Percentiles rank a stretch among this genome's conserved stretches.
These are phyloP conservation scores for Brettanomyces anomalus DNA, from an alignment of 805 yeast species.

Conservation along the genomic window DNA sequence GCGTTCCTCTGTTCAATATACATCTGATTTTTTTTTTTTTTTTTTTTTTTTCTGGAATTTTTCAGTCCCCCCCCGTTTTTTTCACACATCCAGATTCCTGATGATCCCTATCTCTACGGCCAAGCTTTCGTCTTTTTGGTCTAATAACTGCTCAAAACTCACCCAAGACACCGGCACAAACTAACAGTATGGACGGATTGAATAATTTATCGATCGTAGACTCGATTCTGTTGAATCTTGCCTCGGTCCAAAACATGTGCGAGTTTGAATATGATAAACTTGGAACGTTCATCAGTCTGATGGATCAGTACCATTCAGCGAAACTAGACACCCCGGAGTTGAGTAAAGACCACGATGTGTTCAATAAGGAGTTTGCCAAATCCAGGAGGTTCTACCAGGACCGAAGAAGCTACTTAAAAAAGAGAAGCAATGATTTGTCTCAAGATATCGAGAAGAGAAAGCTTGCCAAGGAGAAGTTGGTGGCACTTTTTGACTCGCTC, in stretches of 20 bases:
- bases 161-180: too few species aligned
- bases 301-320: conserved; percentile 10
- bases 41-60: too few species aligned
- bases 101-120: too few species aligned
- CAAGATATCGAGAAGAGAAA: conserved; percentile 31
- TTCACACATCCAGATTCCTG: too few species aligned
- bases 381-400: conserved; percentile 12
- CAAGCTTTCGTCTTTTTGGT: too few species aligned
- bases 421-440: conserved; percentile 11
- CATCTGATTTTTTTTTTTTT: too few species aligned
- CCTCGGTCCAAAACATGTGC: conserved; percentile 17
- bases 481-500: conserved; percentile 18
- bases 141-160: too few species aligned
- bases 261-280: conserved; percentile 19
- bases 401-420: conserved; percentile 7
- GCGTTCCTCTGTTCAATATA: too few species aligned
- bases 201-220: conserved; percentile 19
- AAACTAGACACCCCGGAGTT: conserved; percentile 11
- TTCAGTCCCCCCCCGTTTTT: too few species aligned
- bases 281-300: conserved; percentile 8
- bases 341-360: conserved; percentile 9
- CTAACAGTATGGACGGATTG: background rate
- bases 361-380: conserved; percentile 12
- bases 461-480: conserved; percentile 19
- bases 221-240: conserved; percentile 17